Evolutionary conservation across 768 basidiomycete species (phyloP).

Genomic region (Ramaria sp.): DNA sequence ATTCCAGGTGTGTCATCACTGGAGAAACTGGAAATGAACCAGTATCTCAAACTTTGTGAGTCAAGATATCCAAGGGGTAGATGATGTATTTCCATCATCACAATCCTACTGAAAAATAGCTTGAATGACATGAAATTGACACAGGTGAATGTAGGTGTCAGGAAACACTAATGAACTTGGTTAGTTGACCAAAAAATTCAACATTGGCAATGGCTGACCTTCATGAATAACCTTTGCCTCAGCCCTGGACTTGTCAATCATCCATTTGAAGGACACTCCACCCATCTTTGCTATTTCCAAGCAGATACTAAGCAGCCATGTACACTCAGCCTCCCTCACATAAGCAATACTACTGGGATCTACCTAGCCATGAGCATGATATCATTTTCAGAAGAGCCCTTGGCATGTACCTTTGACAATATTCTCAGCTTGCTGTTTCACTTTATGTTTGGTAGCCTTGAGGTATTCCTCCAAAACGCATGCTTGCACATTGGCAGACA

Average conservation of each 20-base stretch:
- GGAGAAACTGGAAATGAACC: constrained; percentile 5
- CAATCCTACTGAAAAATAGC: constrained; percentile 13
- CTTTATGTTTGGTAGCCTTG: neutral
- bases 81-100: constrained; percentile 3
- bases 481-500: neutral
- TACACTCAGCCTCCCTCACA: no score
- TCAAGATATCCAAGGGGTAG: neutral
- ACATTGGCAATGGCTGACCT: neutral
- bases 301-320: no score
- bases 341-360: no score
- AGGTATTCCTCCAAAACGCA: neutral
- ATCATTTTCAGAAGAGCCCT: no score
- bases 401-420: constrained; percentile 7
- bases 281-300: no score
- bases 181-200: no score
- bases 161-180: neutral
- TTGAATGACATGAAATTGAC: constrained; percentile 16
- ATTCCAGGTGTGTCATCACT: constrained; percentile 6
- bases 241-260: constrained; percentile 12
- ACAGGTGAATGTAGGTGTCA: constrained; percentile 7
- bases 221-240: neutral
- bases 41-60: neutral
- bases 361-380: no score
- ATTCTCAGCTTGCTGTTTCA: neutral
- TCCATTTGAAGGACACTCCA: constrained; percentile 10